Evolutionary conservation across 2,329 filamentous ascomycete genomes (phyloP), one percentile per base, ranked within the genome.

Genomic region (Penicillium psychrosexuale): DNA sequence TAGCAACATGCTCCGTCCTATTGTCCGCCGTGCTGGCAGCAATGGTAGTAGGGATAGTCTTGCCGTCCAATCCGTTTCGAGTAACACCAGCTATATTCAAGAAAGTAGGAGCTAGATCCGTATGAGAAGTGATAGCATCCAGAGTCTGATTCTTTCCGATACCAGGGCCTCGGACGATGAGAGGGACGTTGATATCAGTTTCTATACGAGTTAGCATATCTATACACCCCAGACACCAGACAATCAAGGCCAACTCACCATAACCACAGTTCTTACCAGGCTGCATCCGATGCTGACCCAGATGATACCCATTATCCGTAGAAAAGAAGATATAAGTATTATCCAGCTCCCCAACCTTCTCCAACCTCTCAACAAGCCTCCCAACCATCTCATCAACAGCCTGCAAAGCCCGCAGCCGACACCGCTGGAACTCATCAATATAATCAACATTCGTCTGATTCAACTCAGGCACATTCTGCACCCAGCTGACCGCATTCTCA

Each of bases 71-170:
- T n/a, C 82, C 80, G 0, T 71, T 64, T 5, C 76, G 70, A 4
- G 74, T 61, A 0, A 73, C 64, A 2, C 69, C 69, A 11, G 71
- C 69, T 11, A 71, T 64, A 5, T 73, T 69, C 27, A 86, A 69
- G n/a, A 87, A 71, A 0, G 84, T 88, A 0, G 85, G 84, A 1
- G 82, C 83, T 1, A 88, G 71, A 59, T 88, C 84, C 0, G 83
- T 85, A 57, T 88, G 85, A 1, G 82, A 81, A 0, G 82, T 86
- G 2, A 84, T 78, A 13, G 77, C 66, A n/a, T 80, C 68, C 0
- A 73, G 66, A 0, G 69, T 73, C 7, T 73, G 60, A 9, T 77
- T 77, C 11, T 66, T 56, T 0, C 77, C 69, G 1, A 86, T 72
- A 1, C 81, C 80, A 1, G 84, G 84, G 0, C 84, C 84, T 17